Evolutionary conservation across 331 rosid species (phyloP), one percentile per base, ranked within the genome.

Genomic region (Acacia pycnantha): DNA sequence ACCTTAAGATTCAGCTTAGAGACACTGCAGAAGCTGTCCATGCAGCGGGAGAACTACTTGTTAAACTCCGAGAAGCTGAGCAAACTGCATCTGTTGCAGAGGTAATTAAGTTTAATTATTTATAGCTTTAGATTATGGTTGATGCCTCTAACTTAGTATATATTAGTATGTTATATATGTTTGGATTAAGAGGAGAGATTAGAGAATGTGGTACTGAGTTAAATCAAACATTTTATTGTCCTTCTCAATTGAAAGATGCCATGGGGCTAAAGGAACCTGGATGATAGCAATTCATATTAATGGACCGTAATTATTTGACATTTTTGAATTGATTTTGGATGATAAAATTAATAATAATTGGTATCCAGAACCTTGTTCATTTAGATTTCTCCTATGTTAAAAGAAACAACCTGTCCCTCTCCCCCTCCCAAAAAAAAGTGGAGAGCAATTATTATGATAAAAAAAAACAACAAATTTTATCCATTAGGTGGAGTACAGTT

Each of bases 1-100:
- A 86, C 87, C 98, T 96, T 62, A 96, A 87, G 82, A 72, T 88
- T 86, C 97, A 94, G 87, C 98, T 94, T 40, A 82, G 98, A 82
- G 99, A 96, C 88, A 96, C 98, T 74, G 99, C 97, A 73, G 99
- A 94, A 87, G 99, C 99, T 64, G 99, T 96, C 70, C 99, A 96
- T 85, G 98, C 99, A 44, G 99, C 99, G 31, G 99, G 99, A 71
- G 99, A 94, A 81, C 90, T 96, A 44, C 99, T 96, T 75, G 98
- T 90, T 54, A 87, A 98, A 89, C 97, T 94, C 53, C 88, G 97
- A 87, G 97, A 96, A 89, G 95, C 99, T 44, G 99, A 94, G 77
- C 90, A 96, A 35, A 86, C 92, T 43, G 89, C 90, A 37, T 90
- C 98, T 74, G 73, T 82, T 80, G 93, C 94, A 68, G 95, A 92